These are phyloP conservation scores for Thelonectria olida DNA, from an alignment of 2,329 filamentous ascomycete species.

Conservation along the genomic window DNA sequence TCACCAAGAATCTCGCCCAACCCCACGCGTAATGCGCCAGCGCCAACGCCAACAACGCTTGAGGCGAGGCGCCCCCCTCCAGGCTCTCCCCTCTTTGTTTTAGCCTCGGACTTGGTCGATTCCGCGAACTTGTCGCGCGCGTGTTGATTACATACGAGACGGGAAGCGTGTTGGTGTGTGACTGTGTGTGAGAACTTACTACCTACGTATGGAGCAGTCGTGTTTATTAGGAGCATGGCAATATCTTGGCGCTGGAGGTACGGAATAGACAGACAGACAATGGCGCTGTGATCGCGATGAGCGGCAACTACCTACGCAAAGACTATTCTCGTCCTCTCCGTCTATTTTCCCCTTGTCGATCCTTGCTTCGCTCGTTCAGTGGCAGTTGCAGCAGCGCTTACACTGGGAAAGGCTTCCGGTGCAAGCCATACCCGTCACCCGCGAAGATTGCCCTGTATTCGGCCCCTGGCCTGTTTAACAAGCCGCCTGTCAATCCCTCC, in stretches of 20 bases:
- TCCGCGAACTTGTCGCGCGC: conserved; percentile 10
- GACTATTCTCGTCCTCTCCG: neutral
- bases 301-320: no score
- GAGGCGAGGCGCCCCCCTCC: conserved; percentile 9
- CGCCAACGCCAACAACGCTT: conserved; percentile 1
- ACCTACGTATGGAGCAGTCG: no score
- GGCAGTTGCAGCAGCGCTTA: no score
- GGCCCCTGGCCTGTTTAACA: neutral
- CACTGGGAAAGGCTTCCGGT: neutral
- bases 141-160: conserved; percentile 1
- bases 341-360: conserved; percentile 1
- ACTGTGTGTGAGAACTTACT: no score
- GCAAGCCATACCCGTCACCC: neutral
- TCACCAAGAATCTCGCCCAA: neutral
- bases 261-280: no score
- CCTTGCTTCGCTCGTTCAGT: conserved; percentile 8
- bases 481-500: neutral
- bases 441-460: conserved; percentile 1
- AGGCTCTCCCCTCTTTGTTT: neutral
- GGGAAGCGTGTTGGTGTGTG: neutral
- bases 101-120: conserved; percentile 15
- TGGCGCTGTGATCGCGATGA: no score
- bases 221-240: no score
- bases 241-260: no score
- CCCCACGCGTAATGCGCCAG: neutral